Conservation (phyloP, 768 basidiomycete species). For the Peribolospora baueri region DNA sequence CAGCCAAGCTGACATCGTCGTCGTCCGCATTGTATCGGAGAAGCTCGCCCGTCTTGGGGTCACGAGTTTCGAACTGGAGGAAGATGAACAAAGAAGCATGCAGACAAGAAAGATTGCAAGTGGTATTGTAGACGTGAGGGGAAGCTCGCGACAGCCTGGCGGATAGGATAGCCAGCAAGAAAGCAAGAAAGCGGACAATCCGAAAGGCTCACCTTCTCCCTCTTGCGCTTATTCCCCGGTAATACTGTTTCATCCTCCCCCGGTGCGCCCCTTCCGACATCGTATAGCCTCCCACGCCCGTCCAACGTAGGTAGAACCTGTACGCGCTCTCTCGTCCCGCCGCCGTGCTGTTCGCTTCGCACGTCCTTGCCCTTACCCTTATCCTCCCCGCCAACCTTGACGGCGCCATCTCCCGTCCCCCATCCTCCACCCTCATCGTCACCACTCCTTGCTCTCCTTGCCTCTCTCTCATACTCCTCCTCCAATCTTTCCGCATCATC, state of each 20-base stretch:
- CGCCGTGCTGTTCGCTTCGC: neutral
- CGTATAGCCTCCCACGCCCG: slow-evolving; percentile 59
- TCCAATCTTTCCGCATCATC: slow-evolving; percentile 49
- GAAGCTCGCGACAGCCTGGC: too few species aligned
- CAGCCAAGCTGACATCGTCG: slow-evolving; percentile 58
- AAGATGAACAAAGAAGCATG: neutral
- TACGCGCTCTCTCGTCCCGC: slow-evolving; percentile 31
- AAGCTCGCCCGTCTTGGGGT: slow-evolving; percentile 70
- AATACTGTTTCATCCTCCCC: slow-evolving; percentile 27
- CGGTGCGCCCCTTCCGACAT: slow-evolving; percentile 33
- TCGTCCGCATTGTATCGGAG: slow-evolving; percentile 77
- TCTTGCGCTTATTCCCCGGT: slow-evolving; percentile 42
- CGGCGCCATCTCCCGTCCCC: slow-evolving; percentile 21
- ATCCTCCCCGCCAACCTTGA: slow-evolving; percentile 17
- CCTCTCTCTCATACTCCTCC: slow-evolving; percentile 55
- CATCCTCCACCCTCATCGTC: slow-evolving; percentile 8
- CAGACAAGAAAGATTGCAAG: neutral
- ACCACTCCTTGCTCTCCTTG: slow-evolving; percentile 22
- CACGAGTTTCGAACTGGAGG: slow-evolving; percentile 56
- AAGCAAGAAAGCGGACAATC: neutral
- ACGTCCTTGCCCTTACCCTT: neutral
- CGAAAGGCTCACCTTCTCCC: slow-evolving; percentile 44
- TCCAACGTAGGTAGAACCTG: slow-evolving; percentile 78
- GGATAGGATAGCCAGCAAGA: neutral
- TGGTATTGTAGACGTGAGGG: neutral